phyloP scores from a whole-genome alignment of 1,284 basidiomycete genomes.

The Fomes fomentarius region DNA sequence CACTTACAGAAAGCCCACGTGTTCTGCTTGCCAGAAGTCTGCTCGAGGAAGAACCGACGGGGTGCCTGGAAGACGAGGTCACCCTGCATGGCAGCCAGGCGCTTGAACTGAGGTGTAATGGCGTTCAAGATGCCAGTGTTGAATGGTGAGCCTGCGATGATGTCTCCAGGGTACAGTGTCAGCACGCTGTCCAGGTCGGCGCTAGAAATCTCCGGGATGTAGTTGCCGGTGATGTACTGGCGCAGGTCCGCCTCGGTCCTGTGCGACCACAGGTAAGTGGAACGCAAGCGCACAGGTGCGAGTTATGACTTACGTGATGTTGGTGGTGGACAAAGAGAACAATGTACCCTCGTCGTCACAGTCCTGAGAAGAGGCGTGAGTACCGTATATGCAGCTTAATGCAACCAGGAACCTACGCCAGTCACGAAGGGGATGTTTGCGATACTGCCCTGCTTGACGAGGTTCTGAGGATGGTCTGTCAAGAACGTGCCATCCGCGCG shows the following conservation, averaged over 20 bases:
- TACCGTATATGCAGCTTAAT: background rate
- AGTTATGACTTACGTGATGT: conserved; percentile 19
- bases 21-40: conserved; percentile 43
- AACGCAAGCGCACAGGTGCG: no score
- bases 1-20: conserved; percentile 52
- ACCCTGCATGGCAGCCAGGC: conserved; percentile 51
- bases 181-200: conserved; percentile 36
- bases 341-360: conserved; percentile 39
- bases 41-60: conserved; percentile 35
- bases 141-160: conserved; percentile 54
- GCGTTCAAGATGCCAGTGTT: conserved; percentile 47
- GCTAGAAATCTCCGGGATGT: conserved; percentile 20
- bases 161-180: conserved; percentile 43
- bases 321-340: conserved; percentile 27
- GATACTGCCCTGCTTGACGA: conserved; percentile 30
- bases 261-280: background rate
- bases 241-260: background rate
- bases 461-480: conserved; percentile 29
- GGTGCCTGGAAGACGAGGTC: conserved; percentile 56
- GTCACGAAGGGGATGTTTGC: conserved; percentile 37
- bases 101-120: conserved; percentile 52
- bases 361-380: conserved; percentile 23
- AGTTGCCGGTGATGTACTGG: background rate
- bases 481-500: conserved; percentile 41
- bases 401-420: conserved; percentile 24